Percentiles rank a stretch among this genome's conserved stretches.
phyloP scores from a whole-genome alignment of 352 stramenopile species.

The Pythium angustatum region DNA sequence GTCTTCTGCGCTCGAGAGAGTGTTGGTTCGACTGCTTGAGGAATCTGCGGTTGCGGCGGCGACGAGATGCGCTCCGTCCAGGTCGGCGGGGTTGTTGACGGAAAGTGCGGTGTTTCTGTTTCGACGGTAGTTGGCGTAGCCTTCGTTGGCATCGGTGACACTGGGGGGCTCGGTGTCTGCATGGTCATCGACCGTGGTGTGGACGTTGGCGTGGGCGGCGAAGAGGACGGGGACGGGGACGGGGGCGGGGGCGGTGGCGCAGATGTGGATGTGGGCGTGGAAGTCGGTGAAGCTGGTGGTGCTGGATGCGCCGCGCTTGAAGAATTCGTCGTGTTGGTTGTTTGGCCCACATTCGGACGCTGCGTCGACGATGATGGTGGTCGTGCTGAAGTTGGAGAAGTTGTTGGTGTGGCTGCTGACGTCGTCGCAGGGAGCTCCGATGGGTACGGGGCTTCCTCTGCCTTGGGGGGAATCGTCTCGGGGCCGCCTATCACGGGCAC shows the following conservation, averaged over 20 bases:
- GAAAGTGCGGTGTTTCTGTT: not conserved
- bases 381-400: not conserved
- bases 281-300: not conserved
- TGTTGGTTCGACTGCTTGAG: slow-evolving; percentile 1
- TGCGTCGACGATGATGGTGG: too few species aligned
- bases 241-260: not conserved
- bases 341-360: too few species aligned
- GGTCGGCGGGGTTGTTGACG: not conserved
- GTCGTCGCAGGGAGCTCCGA: not conserved
- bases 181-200: not conserved
- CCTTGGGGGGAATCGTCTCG: not conserved
- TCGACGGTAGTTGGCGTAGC: not conserved
- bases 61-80: not conserved
- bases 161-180: not conserved
- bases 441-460: not conserved
- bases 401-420: not conserved
- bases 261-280: not conserved
- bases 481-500: not conserved
- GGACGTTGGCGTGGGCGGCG: not conserved
- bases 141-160: not conserved
- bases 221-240: not conserved
- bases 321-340: too few species aligned
- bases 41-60: slow-evolving; percentile 2
- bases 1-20: not conserved
- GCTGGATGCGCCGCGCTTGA: too few species aligned